Base-by-base conservation (phyloP, 331 rosid species). In the Cydonia oblonga region DNA sequence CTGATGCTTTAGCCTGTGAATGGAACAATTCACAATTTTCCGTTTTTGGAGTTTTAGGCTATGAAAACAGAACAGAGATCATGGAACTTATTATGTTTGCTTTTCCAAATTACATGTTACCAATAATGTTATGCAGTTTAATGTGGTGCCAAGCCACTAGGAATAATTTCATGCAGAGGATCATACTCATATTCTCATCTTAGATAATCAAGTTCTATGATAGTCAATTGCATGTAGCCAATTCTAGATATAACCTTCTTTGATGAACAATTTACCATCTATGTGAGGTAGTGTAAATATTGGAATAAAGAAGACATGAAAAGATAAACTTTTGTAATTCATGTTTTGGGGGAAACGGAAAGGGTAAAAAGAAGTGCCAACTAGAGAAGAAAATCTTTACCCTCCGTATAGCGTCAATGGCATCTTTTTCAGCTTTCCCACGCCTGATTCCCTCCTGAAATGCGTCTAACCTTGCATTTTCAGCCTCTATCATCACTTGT, bases 401-500 rank as follows among this genome's bases (percentile, higher is more conserved):
- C 91, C 72, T 85, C 73, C 84, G 82, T 51, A 84, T 80, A 58
- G 93, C 88, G 20, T 87, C 84, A 74, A 91, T 23, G 66, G 84
- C 88, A 42, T 85, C 90, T 64, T 79, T 89, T 85, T 89, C 89
- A 30, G 89, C 95, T 78, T 84, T 89, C 19, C 78, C 75, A 46
- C 95, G 88, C 68, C 81, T 81, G 54, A 80, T 5, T 61, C 84
- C 63, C 84, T 88, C 96, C 23, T 79, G 54, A 83, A 75, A 84
- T 51, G 86, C 93, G 23, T 79, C 84, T 32, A 65, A 71, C 73
- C 81, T 86, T n/a, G 92, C 93, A 33, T 76, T 83, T 71, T 73
- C 85, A 77, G 96, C 90, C 84, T 89, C 96, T 61, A 79, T 54
- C 86, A 89, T 83, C 11, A 84, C 87, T 54, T 81, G 88, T 26